phyloP scores from a whole-genome alignment of 768 basidiomycete species.

The Naematelia aurantialba region DNA sequence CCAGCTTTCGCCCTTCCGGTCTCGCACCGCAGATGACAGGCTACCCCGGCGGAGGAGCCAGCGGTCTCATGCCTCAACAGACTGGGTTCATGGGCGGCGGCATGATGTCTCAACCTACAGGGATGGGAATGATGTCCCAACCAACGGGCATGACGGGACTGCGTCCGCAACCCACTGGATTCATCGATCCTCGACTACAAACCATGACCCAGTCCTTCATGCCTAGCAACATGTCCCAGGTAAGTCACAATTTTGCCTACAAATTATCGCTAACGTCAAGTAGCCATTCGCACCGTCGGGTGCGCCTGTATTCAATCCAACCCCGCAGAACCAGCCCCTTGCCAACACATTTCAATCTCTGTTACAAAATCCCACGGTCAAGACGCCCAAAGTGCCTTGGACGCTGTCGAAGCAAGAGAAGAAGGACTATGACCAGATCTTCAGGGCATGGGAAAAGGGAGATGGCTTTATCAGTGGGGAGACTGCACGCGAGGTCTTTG shows the following conservation, averaged over 20 bases:
- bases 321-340: constrained; percentile 59
- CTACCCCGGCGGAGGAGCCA: constrained; percentile 51
- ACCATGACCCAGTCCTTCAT: constrained; percentile 92
- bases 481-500: constrained; percentile 87
- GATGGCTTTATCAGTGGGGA: constrained; percentile 80
- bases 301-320: constrained; percentile 60
- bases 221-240: constrained; percentile 56
- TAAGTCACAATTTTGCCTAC: too few species aligned
- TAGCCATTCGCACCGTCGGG: constrained; percentile 48
- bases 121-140: constrained; percentile 37
- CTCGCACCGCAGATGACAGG: constrained; percentile 63
- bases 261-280: constrained; percentile 1
- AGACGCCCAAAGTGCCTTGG: constrained; percentile 73
- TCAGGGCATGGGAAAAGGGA: constrained; percentile 86
- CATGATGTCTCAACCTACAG: constrained; percentile 35
- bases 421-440: constrained; percentile 94
- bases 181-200: constrained; percentile 66
- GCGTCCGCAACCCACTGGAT: constrained; percentile 44
- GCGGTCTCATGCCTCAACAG: constrained; percentile 34
- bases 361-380: constrained; percentile 69
- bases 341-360: constrained; percentile 85
- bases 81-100: constrained; percentile 30
- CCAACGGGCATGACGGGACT: constrained; percentile 31
- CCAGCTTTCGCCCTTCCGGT: constrained; percentile 21
- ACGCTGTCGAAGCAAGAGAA: constrained; percentile 81